phyloP scores from a whole-genome alignment of 1,284 basidiomycete genomes.

The Fistulinella staudtii region DNA sequence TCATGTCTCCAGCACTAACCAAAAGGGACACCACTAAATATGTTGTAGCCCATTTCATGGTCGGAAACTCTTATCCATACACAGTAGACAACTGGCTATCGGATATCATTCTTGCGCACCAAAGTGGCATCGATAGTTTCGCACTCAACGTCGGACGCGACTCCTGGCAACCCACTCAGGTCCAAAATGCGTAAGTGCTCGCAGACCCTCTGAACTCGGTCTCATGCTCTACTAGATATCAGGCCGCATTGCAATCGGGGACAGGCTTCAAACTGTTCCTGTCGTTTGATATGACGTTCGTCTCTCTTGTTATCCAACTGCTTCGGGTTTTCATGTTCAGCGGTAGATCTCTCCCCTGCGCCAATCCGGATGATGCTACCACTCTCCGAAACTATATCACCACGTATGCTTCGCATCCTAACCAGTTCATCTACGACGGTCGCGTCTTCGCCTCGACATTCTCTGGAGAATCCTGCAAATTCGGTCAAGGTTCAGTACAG shows the following conservation, averaged over 20 bases:
- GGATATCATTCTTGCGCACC: constrained; percentile 56
- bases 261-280: constrained; percentile 74
- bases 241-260: constrained; percentile 52
- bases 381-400: constrained; percentile 59
- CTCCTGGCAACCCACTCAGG: constrained; percentile 59
- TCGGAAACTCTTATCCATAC: constrained; percentile 67
- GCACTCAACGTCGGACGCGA: constrained; percentile 66
- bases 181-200: constrained; percentile 60
- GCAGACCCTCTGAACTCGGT: background rate
- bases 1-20: background rate
- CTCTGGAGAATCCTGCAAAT: constrained; percentile 70
- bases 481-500: constrained; percentile 52
- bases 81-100: constrained; percentile 51
- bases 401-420: constrained; percentile 54
- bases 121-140: constrained; percentile 63
- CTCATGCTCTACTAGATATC: constrained; percentile 32
- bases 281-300: constrained; percentile 75
- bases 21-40: constrained; percentile 13
- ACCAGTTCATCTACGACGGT: constrained; percentile 57
- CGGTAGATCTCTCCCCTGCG: constrained; percentile 54
- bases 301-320: constrained; percentile 6
- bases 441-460: constrained; percentile 75
- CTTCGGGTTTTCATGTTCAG: constrained; percentile 2
- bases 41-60: constrained; percentile 60
- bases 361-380: constrained; percentile 47